Evolutionary conservation across 129 eudicot genomes (phyloP).

Genomic region (Logfia minima): DNA sequence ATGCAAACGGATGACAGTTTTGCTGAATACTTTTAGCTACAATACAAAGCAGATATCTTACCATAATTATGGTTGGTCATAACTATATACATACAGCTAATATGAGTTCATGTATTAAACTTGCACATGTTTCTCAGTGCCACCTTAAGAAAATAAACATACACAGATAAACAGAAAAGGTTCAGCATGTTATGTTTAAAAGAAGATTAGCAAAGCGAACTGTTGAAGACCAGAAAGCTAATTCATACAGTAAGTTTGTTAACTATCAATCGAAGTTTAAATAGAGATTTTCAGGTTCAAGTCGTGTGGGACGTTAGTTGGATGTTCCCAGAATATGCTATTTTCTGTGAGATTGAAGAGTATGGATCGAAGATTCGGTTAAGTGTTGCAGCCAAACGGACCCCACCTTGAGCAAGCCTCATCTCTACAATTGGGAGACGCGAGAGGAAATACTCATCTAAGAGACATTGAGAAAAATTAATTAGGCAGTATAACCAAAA

Average conservation of each 20-base stretch:
- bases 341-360: conserved; percentile 39
- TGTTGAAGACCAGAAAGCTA: not conserved
- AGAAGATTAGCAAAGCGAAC: not conserved
- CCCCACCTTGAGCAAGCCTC: conserved; percentile 90
- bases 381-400: conserved; percentile 89
- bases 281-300: conserved; percentile 12
- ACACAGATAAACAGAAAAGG: not conserved
- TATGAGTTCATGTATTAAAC: not conserved
- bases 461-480: conserved; percentile 9
- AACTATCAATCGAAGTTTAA: not conserved
- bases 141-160: not conserved
- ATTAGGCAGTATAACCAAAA: conserved; percentile 8
- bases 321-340: conserved; percentile 32
- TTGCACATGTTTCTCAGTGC: not conserved
- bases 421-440: conserved; percentile 84
- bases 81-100: no score
- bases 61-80: not conserved
- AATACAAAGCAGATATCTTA: not conserved
- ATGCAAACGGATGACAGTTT: not conserved
- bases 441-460: conserved; percentile 94
- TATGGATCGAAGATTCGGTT: conserved; percentile 62
- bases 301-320: conserved; percentile 8
- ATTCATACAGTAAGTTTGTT: not conserved
- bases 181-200: not conserved
- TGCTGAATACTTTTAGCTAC: not conserved